Percentiles rank a stretch among this genome's conserved stretches.
Conservation (phyloP, 192 early-diverging fungal species). For the Coemansia asiatica region DNA sequence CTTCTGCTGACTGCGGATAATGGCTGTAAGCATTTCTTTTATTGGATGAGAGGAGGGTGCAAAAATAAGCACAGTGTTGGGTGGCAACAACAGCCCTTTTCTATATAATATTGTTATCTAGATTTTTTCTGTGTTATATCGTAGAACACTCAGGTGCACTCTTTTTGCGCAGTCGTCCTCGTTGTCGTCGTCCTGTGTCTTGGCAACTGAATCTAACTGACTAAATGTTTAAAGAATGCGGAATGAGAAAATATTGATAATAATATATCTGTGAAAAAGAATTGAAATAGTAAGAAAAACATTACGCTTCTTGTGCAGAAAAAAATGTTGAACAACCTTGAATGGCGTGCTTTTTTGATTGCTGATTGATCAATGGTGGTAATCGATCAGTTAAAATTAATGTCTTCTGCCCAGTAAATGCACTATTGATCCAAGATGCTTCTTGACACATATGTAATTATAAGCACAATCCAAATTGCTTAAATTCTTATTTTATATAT, state of each 20-base stretch:
- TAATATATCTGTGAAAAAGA: not conserved
- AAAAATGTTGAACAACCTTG: not conserved
- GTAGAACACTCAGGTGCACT: not conserved
- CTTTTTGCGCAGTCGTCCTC: not conserved
- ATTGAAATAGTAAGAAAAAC: not conserved
- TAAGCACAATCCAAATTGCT: no score
- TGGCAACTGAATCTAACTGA: not conserved
- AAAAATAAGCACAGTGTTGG: not conserved
- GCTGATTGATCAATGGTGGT: not conserved
- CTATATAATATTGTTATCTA: not conserved
- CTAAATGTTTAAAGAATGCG: not conserved
- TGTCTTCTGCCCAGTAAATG: no score
- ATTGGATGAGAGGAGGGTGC: not conserved
- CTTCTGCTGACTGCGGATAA: not conserved
- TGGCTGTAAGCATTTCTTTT: not conserved
- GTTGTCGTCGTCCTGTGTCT: not conserved
- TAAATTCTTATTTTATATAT: no score
- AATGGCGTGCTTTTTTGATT: not conserved
- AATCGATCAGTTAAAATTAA: no score
- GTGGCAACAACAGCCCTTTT: not conserved
- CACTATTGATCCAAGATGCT: no score
- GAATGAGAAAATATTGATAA: not conserved
- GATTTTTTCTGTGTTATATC: not conserved
- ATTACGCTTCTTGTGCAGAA: no score
- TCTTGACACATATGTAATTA: no score